These are phyloP conservation scores for Penicillium subrubescens DNA, from an alignment of 495 filamentous ascomycete species.

Conservation along the genomic window DNA sequence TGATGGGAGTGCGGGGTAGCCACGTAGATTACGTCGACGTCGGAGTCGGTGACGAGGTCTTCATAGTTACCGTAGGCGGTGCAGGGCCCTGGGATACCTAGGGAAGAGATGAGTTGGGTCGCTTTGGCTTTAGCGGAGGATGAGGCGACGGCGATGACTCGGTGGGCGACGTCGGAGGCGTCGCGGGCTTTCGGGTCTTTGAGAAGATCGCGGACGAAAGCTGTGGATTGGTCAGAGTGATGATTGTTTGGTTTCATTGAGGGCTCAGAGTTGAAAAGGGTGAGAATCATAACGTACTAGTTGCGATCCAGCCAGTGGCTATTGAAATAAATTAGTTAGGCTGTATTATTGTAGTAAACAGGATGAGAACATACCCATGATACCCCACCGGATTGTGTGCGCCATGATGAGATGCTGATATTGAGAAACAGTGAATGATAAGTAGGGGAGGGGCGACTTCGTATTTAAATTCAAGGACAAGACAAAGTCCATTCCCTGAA, in stretches of 20 bases:
- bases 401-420: constrained; percentile 32
- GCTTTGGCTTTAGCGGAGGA: constrained; percentile 71
- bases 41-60: constrained; percentile 72
- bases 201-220: constrained; percentile 82
- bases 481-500: too few relatives aligned
- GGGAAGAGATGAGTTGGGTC: constrained; percentile 67
- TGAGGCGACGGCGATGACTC: constrained; percentile 79
- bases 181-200: constrained; percentile 69
- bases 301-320: constrained; percentile 80
- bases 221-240: constrained; percentile 36
- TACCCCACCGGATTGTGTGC: constrained; percentile 73
- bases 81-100: constrained; percentile 63
- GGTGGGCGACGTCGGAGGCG: constrained; percentile 75
- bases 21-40: constrained; percentile 88
- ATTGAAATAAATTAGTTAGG: constrained; percentile 24
- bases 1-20: constrained; percentile 96
- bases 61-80: constrained; percentile 81
- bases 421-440: neutral
- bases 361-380: constrained; percentile 55
- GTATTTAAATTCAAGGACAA: too few relatives aligned
- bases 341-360: neutral
- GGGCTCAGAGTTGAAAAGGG: too few relatives aligned
- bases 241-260: too few relatives aligned
- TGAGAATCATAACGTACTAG: constrained; percentile 62
- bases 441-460: too few relatives aligned